These are phyloP conservation scores for Xylaria curta DNA, from an alignment of 495 filamentous ascomycete species.

Conservation along the genomic window DNA sequence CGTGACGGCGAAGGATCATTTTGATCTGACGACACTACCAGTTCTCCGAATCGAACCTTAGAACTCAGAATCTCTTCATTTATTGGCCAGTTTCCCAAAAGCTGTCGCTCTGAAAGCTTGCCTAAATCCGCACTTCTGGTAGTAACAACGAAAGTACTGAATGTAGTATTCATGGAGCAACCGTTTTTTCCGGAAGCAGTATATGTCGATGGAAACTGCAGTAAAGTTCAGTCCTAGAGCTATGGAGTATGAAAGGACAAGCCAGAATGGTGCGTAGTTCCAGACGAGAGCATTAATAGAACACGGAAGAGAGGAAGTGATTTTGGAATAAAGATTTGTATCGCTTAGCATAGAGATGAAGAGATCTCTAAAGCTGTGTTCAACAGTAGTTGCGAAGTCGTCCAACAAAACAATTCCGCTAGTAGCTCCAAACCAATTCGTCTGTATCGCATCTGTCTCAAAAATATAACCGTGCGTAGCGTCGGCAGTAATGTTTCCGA, in stretches of 20 bases:
- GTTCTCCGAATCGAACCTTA: neutral
- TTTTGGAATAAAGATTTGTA: neutral
- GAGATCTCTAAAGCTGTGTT: conserved; percentile 5
- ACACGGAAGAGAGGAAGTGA: neutral
- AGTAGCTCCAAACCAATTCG: neutral
- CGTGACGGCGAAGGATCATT: neutral
- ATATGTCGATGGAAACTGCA: neutral
- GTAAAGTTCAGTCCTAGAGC: conserved; percentile 4
- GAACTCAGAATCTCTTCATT: neutral
- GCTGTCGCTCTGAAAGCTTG: neutral
- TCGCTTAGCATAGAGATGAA: conserved; percentile 19
- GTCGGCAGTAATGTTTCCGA: neutral
- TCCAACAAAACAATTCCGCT: neutral
- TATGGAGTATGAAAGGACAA: conserved; percentile 12
- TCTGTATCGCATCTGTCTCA: neutral
- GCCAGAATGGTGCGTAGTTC: conserved; percentile 20
- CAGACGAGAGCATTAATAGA: conserved; percentile 12
- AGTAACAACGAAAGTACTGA: conserved; percentile 15
- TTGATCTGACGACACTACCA: neutral
- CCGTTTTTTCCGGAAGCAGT: conserved; percentile 10
- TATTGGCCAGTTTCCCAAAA: neutral
- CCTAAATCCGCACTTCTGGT: neutral
- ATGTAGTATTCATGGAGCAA: conserved; percentile 5
- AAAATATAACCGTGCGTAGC: neutral
- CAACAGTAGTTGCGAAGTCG: conserved; percentile 8